Percentiles rank a stretch among this genome's conserved stretches.
phyloP scores from a whole-genome alignment of 164 flowering plant genomes.

The Amborella trichopoda region DNA sequence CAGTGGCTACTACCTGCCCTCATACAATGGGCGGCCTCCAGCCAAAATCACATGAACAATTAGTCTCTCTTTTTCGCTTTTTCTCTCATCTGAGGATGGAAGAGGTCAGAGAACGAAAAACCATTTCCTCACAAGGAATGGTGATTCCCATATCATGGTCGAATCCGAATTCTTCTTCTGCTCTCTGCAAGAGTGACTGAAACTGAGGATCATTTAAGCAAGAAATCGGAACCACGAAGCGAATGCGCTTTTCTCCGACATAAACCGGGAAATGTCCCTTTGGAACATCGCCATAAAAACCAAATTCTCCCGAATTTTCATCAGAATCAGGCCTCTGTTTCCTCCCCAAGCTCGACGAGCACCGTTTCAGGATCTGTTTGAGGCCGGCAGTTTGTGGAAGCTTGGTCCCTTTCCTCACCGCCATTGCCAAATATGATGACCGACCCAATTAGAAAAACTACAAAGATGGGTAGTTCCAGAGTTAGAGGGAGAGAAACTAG shows the following conservation, averaged over 20 bases:
- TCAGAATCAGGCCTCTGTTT: conserved; percentile 21
- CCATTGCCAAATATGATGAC: no score
- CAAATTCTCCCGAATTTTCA: conserved; percentile 26
- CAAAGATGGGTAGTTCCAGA: no score
- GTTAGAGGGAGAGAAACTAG: no score
- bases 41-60: no score
- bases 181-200: conserved; percentile 11
- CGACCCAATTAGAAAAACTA: no score
- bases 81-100: no score
- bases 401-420: conserved; percentile 41
- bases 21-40: no score
- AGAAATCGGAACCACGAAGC: conserved; percentile 14
- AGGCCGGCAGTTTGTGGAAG: no score
- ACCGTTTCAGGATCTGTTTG: conserved; percentile 61
- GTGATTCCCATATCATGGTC: conserved; percentile 50
- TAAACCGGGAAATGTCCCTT: conserved; percentile 14
- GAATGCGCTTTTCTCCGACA: conserved; percentile 12
- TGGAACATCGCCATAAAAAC: conserved; percentile 18
- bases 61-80: no score
- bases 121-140: conserved; percentile 71
- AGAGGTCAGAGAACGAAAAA: conserved; percentile 52
- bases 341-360: conserved; percentile 67
- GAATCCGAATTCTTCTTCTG: conserved; percentile 15
- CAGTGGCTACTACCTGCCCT: no score
- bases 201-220: conserved; percentile 11